phyloP scores from a whole-genome alignment of 2,329 filamentous ascomycete species.

The Acrodontium crateriforme region DNA sequence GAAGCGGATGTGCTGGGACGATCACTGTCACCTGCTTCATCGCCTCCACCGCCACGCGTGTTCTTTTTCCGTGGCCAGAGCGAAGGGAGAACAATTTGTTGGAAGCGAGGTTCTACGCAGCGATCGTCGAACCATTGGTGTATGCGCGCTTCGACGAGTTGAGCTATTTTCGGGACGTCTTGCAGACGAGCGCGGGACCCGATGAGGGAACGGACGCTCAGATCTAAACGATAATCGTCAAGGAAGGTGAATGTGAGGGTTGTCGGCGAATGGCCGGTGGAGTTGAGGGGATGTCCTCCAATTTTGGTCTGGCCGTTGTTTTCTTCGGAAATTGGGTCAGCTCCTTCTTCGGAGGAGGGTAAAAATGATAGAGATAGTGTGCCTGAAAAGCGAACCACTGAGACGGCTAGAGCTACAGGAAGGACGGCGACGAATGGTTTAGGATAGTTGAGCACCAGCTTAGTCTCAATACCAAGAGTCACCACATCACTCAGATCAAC shows the following conservation, averaged over 20 bases:
- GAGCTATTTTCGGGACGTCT: slow-evolving; percentile 78
- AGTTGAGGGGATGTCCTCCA: slow-evolving; percentile 20
- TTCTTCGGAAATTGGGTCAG: slow-evolving; percentile 1
- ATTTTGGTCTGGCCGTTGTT: slow-evolving; percentile 8
- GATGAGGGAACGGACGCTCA: slow-evolving; percentile 66
- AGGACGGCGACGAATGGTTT: slow-evolving; percentile 78
- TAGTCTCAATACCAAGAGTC: slow-evolving; percentile 87
- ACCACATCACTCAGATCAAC: slow-evolving; percentile 94
- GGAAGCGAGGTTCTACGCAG: slow-evolving; percentile 72
- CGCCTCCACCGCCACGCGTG: slow-evolving; percentile 55
- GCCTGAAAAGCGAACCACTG: slow-evolving; percentile 85
- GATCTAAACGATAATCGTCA: slow-evolving; percentile 73
- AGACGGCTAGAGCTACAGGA: slow-evolving; percentile 82
- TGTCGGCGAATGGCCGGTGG: slow-evolving; percentile 41
- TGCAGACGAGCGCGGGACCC: slow-evolving; percentile 68
- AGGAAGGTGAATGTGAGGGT: slow-evolving; percentile 92
- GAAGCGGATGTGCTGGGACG: slow-evolving; percentile 3
- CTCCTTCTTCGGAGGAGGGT: slow-evolving; percentile 37
- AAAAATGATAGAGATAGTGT: slow-evolving; percentile 90
- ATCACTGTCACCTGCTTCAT: slow-evolving; percentile 20
- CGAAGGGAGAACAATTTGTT: slow-evolving; percentile 71
- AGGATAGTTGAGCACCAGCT: slow-evolving; percentile 85
- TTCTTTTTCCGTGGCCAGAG: slow-evolving; percentile 78
- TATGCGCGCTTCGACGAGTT: slow-evolving; percentile 64
- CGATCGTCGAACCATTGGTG: slow-evolving; percentile 83